Base-by-base conservation (phyloP, 768 basidiomycete genomes). In the Rhodotorula kratochvilovae region DNA sequence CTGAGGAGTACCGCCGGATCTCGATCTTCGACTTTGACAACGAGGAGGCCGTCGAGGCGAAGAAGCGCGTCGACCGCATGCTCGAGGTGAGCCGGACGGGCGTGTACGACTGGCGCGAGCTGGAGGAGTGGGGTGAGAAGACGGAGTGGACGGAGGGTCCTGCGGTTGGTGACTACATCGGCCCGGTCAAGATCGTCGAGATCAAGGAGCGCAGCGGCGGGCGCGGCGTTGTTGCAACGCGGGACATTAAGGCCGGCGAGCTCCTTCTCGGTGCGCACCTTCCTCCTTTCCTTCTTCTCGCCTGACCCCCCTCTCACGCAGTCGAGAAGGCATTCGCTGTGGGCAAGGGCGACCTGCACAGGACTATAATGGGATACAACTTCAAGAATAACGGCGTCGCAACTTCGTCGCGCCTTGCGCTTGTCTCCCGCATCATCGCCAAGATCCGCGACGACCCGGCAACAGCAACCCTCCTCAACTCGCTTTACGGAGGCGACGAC, bases 261-360 rank as follows among this genome's bases (percentile, higher is more conserved):
- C 7, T 73, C 13, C 50, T 73, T 10, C 56, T 73, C 43, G 68
- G 66, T 67, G 35, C 33, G 62, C n/a, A n/a, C n/a, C n/a, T n/a
- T 57, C 50, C 16, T 17, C n/a, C 19, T 27, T 8, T 29, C 39
- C 27, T 3, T 36, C 10, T 50, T 8, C 21, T 33, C 33, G 8
- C 10, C 59, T 46, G 35, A 55, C 29, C 16, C n/a, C 6, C 12
- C 27, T 19, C 13, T 11, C 19, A 1, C 15, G 7, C 59, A 60
- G 59, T 60, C 29, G 59, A 60, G 59, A 46, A 43, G 15, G 59
- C 43, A 7, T 39, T 46, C 43, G 59, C 17, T 11, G 16, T 46
- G 29, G 59, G 59, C 27, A 2, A 39, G 17, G 56, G 11, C 12
- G 15, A 16, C 11, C 11, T 8, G 11, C 6, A 6, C 35, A 11